Evolutionary conservation across 2,329 filamentous ascomycete genomes (phyloP).

Genomic region (Pseudogymnoascus sp.): DNA sequence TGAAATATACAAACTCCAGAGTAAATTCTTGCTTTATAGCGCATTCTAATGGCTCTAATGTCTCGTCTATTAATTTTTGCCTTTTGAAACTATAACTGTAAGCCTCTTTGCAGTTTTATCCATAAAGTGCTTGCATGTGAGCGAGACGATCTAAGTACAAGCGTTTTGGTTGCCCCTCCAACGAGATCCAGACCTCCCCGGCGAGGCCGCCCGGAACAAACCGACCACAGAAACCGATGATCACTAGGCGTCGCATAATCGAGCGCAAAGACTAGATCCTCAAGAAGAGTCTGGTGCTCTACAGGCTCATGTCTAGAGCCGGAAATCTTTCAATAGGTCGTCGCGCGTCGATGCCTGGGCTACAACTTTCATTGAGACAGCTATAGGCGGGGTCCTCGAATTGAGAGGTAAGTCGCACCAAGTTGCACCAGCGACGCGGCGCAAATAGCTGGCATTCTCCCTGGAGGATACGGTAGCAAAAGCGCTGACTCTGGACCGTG

Average conservation of each 20-base stretch:
- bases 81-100: not conserved
- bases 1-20: not conserved
- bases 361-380: not conserved
- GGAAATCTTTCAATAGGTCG: not conserved
- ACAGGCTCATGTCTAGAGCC: constrained; percentile 2
- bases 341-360: not conserved
- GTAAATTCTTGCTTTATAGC: constrained; percentile 1
- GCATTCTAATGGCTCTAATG: not conserved
- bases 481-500: not conserved
- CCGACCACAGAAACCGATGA: constrained; percentile 3
- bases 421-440: not conserved
- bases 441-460: not conserved
- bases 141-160: not conserved
- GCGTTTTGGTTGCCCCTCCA: not conserved
- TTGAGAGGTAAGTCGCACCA: not conserved
- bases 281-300: constrained; percentile 1
- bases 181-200: not conserved
- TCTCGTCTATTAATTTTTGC: not conserved
- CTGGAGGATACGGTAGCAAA: not conserved
- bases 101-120: not conserved
- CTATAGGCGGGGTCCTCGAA: not conserved
- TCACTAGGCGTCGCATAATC: not conserved
- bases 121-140: not conserved
- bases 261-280: not conserved
- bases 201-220: not conserved